phyloP scores from a whole-genome alignment of 768 basidiomycete species.

The Amanita pseudoporphyria region DNA sequence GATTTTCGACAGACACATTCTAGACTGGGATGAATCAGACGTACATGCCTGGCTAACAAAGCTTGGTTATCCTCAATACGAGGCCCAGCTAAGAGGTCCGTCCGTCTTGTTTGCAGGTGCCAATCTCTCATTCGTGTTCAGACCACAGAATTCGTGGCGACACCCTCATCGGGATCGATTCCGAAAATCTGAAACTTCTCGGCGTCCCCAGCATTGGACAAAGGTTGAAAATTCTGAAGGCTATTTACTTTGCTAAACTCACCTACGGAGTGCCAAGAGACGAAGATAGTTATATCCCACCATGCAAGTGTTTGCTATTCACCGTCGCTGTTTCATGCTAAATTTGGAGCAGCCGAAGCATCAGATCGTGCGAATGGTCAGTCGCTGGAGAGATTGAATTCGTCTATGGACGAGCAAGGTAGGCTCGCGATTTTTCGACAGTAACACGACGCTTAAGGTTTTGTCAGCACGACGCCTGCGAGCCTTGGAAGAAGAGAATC shows the following conservation, averaged over 20 bases:
- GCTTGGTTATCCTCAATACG: slow-evolving; percentile 82
- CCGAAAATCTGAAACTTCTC: slow-evolving; percentile 76
- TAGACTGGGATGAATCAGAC: slow-evolving; percentile 67
- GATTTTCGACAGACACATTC: slow-evolving; percentile 18
- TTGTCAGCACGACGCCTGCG: slow-evolving; percentile 55
- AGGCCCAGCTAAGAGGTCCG: slow-evolving; percentile 70
- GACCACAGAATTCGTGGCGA: slow-evolving; percentile 93
- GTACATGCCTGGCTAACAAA: slow-evolving; percentile 72
- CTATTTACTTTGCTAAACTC: slow-evolving; percentile 84
- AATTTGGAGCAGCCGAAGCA: slow-evolving; percentile 18
- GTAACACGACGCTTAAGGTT: not conserved
- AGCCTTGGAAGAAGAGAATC: slow-evolving; percentile 71
- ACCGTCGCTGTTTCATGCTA: slow-evolving; percentile 1
- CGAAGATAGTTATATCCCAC: slow-evolving; percentile 78
- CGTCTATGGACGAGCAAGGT: slow-evolving; percentile 72
- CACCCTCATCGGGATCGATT: slow-evolving; percentile 73
- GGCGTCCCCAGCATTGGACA: slow-evolving; percentile 91
- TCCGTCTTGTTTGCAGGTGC: slow-evolving; percentile 11
- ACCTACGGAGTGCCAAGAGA: slow-evolving; percentile 77
- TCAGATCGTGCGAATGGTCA: slow-evolving; percentile 26
- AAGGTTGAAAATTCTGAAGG: slow-evolving; percentile 83
- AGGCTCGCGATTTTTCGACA: slow-evolving; percentile 9
- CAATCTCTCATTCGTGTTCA: slow-evolving; percentile 19
- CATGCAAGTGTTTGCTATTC: slow-evolving; percentile 46
- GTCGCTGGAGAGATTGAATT: slow-evolving; percentile 58